phyloP scores from a whole-genome alignment of 2,329 filamentous ascomycete genomes.

The Talaromyces sp. region DNA sequence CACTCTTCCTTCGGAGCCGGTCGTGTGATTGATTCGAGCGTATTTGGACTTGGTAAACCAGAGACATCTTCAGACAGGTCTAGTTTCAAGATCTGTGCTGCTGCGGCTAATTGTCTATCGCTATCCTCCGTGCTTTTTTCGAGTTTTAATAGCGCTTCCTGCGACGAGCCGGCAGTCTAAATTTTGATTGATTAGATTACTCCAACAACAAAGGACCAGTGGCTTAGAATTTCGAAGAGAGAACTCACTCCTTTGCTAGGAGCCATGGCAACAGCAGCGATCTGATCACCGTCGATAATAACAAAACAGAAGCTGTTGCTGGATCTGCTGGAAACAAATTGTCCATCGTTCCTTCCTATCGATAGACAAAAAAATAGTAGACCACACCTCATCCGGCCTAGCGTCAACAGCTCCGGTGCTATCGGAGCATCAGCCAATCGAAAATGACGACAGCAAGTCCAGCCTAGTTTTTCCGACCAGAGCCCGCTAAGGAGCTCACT shows the following conservation, averaged over 20 bases:
- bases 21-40: neutral
- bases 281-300: neutral
- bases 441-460: conserved; percentile 11
- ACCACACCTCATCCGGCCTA: conserved; percentile 7
- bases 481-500: conserved; percentile 9
- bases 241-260: conserved; percentile 12
- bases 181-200: neutral
- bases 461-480: conserved; percentile 38
- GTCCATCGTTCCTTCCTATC: conserved; percentile 6
- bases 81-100: conserved; percentile 42
- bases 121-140: conserved; percentile 43
- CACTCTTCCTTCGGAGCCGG: conserved; percentile 57
- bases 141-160: conserved; percentile 44
- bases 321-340: neutral
- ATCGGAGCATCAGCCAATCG: conserved; percentile 1
- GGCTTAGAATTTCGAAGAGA: neutral
- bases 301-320: neutral
- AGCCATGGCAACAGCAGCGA: conserved; percentile 10
- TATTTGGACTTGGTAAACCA: neutral
- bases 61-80: conserved; percentile 26
- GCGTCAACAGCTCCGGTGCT: neutral
- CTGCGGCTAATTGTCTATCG: conserved; percentile 39
- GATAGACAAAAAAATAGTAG: conserved; percentile 14
- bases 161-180: conserved; percentile 39
- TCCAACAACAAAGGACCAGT: neutral